Conservation (phyloP, 2,329 filamentous ascomycete species). For the Cordyceps cicadae region DNA sequence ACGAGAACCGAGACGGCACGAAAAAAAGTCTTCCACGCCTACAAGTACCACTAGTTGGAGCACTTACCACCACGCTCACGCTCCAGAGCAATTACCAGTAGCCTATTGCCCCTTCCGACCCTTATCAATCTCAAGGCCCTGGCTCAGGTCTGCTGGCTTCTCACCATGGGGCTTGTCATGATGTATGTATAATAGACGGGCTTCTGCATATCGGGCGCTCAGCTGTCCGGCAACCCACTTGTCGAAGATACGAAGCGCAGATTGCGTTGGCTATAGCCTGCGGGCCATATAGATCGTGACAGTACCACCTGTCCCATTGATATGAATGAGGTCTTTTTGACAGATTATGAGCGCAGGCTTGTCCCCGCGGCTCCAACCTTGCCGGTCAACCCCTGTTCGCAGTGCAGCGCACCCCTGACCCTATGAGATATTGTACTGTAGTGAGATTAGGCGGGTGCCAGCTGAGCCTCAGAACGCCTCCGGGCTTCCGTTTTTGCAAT, state of each 20-base stretch:
- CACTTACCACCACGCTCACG: not conserved
- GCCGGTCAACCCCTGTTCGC: not conserved
- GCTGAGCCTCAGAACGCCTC: too few species aligned
- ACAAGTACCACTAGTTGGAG: not conserved
- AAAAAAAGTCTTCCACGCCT: not conserved
- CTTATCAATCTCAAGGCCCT: not conserved
- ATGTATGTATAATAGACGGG: not conserved
- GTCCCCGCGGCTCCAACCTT: not conserved
- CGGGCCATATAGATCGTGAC: conserved; percentile 1
- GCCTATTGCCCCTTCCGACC: not conserved
- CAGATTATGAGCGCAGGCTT: not conserved
- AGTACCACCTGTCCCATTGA: not conserved
- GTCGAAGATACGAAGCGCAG: not conserved
- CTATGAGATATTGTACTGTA: too few species aligned
- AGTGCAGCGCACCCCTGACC: not conserved
- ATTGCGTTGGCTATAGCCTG: not conserved
- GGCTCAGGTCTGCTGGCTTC: not conserved
- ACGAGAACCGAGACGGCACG: not conserved
- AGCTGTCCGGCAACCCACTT: not conserved
- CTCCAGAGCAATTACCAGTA: not conserved
- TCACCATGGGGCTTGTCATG: not conserved
- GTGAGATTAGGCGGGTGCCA: too few species aligned
- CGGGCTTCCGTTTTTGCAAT: too few species aligned
- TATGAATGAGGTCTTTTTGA: not conserved
- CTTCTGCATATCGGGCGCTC: not conserved